Base-by-base conservation (phyloP, 2,329 filamentous ascomycete species). In the Fusarium nurragi region DNA sequence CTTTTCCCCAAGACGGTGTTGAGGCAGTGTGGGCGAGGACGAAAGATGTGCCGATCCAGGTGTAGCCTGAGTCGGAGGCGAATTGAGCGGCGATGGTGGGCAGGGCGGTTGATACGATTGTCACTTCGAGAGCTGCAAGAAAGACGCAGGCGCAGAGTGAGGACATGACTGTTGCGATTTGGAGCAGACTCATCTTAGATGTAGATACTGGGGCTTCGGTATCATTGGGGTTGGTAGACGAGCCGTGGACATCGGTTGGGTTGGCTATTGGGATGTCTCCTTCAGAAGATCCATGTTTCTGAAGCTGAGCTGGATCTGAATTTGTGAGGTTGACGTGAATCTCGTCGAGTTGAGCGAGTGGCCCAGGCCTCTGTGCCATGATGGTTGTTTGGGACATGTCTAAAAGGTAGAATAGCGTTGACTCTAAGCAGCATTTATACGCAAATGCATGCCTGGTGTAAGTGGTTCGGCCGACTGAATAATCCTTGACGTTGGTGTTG, bases 11-110 rank as follows among this genome's bases (percentile, higher is more conserved):
- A n/a, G 90, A 84, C 1, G 90, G 89, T 1, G 85, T 86, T 3
- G 83, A 83, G 0, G 90, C 88, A 0, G 90, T 88, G 69, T 87
- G 87, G 16, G 88, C 88, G 12, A 94, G 84, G 5, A 93, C 80
- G 74, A 90, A 94, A 0, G 90, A 86, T 25, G 85, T 88, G 1
- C 90, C 91, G 60, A 94, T 90, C 92, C 91, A 94, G 14, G 88
- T 87, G 76, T 93, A 94, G 8, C 89, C 89, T 1, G 86, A 80
- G 16, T 84, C 86, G 26, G 86, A 89, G 44, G 84, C 72, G 34
- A 92, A 83, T 25, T 89, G 80, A 4, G 75, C 73, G 4, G 84
- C 79, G 45, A 90, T 89, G 10, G 84, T 84, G 0, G 88, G 88
- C 8, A 89, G 80, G 1, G 87, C 85, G 0, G 88, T 87, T 2